These are phyloP conservation scores for Lindgomyces ingoldianus DNA, from an alignment of 495 filamentous ascomycete genomes.

Conservation along the genomic window DNA sequence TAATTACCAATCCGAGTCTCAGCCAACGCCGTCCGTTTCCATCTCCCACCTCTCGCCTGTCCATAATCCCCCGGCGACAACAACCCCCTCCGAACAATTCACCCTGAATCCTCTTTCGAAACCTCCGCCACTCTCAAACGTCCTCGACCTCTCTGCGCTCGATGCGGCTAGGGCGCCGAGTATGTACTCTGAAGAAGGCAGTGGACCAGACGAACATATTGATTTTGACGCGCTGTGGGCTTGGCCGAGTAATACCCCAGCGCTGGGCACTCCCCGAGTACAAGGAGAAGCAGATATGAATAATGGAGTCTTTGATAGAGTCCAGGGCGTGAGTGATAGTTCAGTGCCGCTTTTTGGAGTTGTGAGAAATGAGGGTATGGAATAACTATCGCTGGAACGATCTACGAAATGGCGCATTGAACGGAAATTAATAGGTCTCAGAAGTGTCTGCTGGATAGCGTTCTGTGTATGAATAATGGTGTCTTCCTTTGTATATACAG, in stretches of 20 bases:
- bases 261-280: slow-evolving; percentile 24
- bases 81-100: background rate
- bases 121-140: slow-evolving; percentile 47
- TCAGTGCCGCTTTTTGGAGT: slow-evolving; percentile 35
- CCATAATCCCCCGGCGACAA: slow-evolving; percentile 14
- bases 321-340: slow-evolving; percentile 30
- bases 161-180: slow-evolving; percentile 35
- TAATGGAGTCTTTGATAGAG: slow-evolving; percentile 1
- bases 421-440: too few relatives aligned
- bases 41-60: slow-evolving; percentile 15
- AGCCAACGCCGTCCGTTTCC: slow-evolving; percentile 6
- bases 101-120: slow-evolving; percentile 9
- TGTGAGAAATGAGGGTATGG: slow-evolving; percentile 8
- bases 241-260: slow-evolving; percentile 43
- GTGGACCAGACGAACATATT: slow-evolving; percentile 51
- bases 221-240: slow-evolving; percentile 61
- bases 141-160: slow-evolving; percentile 53
- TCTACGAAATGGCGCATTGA: too few relatives aligned
- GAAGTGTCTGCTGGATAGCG: too few relatives aligned
- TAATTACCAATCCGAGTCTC: background rate
- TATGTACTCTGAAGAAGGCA: slow-evolving; percentile 38
- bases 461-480: too few relatives aligned
- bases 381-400: too few relatives aligned
- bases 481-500: too few relatives aligned
- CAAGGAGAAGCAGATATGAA: slow-evolving; percentile 3